Conservation (phyloP, 176 grass and related monocot genomes). For the Musa beccarii region DNA sequence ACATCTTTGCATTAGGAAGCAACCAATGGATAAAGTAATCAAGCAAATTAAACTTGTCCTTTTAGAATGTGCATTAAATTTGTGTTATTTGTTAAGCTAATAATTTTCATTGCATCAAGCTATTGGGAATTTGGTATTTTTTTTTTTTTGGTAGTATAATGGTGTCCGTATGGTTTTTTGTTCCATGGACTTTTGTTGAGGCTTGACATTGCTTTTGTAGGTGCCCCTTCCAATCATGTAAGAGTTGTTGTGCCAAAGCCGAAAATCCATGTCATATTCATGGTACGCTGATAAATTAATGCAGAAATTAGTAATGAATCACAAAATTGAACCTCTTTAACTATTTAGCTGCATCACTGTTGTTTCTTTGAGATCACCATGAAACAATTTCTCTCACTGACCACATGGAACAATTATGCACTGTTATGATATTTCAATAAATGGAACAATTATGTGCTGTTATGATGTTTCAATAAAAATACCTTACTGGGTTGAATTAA, state of each 20-base stretch:
- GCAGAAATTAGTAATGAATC: background rate
- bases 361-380: background rate
- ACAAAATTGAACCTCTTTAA: background rate
- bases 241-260: conserved; percentile 94
- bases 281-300: conserved; percentile 39
- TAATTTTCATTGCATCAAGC: no score
- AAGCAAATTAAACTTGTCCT: background rate
- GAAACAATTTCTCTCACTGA: background rate
- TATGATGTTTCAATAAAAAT: background rate
- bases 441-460: no score
- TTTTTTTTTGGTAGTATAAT: background rate
- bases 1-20: no score
- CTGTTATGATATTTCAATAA: no score
- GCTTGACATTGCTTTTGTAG: conserved; percentile 23
- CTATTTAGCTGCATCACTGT: background rate
- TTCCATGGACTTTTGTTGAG: background rate
- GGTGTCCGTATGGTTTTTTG: background rate
- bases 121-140: background rate
- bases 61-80: no score
- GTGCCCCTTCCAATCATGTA: conserved; percentile 93
- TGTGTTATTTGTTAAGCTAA: no score
- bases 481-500: background rate
- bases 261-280: conserved; percentile 99
- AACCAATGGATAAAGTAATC: background rate
- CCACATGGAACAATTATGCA: no score